Percentiles rank a stretch among this genome's conserved stretches.
These are phyloP conservation scores for Salix brachista DNA, from an alignment of 345 rosid species.

Conservation along the genomic window DNA sequence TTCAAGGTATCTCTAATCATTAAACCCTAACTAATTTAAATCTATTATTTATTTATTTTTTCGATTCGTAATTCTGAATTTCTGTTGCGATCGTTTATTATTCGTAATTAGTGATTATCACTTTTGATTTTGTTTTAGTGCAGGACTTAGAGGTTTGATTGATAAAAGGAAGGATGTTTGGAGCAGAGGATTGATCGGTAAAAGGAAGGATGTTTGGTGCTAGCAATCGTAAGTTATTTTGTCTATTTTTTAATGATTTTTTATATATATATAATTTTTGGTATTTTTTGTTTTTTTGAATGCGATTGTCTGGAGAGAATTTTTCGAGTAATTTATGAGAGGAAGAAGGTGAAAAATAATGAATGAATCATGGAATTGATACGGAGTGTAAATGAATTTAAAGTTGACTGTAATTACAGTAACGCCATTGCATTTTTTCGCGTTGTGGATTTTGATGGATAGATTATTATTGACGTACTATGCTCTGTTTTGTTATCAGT, in stretches of 20 bases:
- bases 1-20: not conserved
- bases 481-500: not conserved
- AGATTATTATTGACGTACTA: not conserved
- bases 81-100: not conserved
- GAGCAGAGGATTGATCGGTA: constrained; percentile 15
- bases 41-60: not conserved
- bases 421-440: not conserved
- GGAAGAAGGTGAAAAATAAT: not conserved
- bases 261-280: not conserved
- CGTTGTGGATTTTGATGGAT: not conserved
- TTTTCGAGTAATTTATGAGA: not conserved
- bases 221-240: constrained; percentile 45
- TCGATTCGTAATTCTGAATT: not conserved
- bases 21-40: not conserved
- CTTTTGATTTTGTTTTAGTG: constrained; percentile 13
- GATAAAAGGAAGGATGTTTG: constrained; percentile 47
- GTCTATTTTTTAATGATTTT: not conserved
- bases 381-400: not conserved
- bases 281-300: too few species aligned
- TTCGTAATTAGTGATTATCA: not conserved
- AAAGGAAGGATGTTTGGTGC: constrained; percentile 53
- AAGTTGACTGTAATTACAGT: not conserved
- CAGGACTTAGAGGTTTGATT: constrained; percentile 10
- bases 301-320: not conserved
- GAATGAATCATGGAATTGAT: not conserved